Evolutionary conservation across 2,329 filamentous ascomycete genomes (phyloP).

Genomic region (Epichloe uncinata): DNA sequence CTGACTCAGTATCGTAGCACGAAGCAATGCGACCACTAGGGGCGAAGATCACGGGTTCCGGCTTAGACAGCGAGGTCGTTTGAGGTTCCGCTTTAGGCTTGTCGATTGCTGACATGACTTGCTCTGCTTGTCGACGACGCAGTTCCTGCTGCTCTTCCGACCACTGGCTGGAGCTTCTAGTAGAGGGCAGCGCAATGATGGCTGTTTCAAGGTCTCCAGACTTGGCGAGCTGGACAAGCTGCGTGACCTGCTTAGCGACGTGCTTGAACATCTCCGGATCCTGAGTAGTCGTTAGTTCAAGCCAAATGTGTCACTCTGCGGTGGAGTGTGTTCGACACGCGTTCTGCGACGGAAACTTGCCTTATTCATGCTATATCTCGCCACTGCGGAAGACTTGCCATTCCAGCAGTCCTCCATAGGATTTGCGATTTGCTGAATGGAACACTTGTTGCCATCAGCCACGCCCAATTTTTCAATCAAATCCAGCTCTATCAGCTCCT

Average conservation of each 20-base stretch:
- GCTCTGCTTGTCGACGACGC: constrained; percentile 35
- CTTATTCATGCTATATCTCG: background rate
- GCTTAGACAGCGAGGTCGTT: constrained; percentile 12
- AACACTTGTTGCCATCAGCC: constrained; percentile 23
- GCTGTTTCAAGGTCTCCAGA: constrained; percentile 41
- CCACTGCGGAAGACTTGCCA: constrained; percentile 18
- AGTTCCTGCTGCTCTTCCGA: constrained; percentile 28
- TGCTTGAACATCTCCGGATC: constrained; percentile 27
- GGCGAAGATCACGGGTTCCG: constrained; percentile 21
- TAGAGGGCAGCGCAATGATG: constrained; percentile 39
- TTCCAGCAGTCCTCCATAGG: constrained; percentile 34
- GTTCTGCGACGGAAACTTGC: background rate
- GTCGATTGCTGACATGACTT: constrained; percentile 28
- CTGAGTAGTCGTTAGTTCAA: constrained; percentile 18
- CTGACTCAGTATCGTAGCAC: constrained; percentile 60
- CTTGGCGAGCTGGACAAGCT: constrained; percentile 31
- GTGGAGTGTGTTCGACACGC: too few relatives aligned
- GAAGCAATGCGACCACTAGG: constrained; percentile 41
- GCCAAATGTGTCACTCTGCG: background rate
- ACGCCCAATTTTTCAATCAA: constrained; percentile 24
- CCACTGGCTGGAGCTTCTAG: constrained; percentile 27
- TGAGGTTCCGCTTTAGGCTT: constrained; percentile 12
- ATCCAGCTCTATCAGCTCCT: constrained; percentile 28
- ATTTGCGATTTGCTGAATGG: constrained; percentile 26
- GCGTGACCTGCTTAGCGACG: constrained; percentile 30